Evolutionary conservation across 352 stramenopile genomes (phyloP).

Genomic region (Globisporangium ultimum): DNA sequence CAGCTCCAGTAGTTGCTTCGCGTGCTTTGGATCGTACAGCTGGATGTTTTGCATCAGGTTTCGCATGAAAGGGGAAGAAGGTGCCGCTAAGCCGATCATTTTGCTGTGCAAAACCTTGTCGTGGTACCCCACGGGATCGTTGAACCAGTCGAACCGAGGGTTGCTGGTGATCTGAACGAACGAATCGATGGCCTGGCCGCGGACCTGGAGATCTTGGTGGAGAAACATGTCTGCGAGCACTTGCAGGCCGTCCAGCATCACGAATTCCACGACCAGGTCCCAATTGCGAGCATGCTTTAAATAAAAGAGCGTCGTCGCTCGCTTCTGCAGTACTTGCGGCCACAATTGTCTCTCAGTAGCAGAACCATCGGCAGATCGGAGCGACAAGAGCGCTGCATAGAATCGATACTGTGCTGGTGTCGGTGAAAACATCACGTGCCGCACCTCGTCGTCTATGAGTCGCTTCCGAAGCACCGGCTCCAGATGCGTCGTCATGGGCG

Average conservation of each 20-base stretch:
- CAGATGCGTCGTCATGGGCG: constrained; percentile 23
- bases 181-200: constrained; percentile 34
- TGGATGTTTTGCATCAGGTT: constrained; percentile 25
- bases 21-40: constrained; percentile 10
- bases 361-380: constrained; percentile 3
- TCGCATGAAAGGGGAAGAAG: constrained; percentile 16
- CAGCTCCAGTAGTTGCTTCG: neutral
- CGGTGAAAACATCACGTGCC: constrained; percentile 31
- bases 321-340: constrained; percentile 20
- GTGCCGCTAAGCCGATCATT: constrained; percentile 24
- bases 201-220: constrained; percentile 30
- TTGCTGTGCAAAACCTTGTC: constrained; percentile 28
- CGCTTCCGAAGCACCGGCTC: constrained; percentile 35
- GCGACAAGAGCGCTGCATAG: constrained; percentile 23
- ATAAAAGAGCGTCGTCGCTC: constrained; percentile 39
- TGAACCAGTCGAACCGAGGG: constrained; percentile 37
- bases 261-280: constrained; percentile 31
- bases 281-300: constrained; percentile 36
- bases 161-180: constrained; percentile 45
- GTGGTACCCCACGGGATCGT: constrained; percentile 21
- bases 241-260: constrained; percentile 25
- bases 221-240: constrained; percentile 27
- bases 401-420: constrained; percentile 17
- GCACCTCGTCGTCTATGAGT: constrained; percentile 35
- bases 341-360: constrained; percentile 2